Base-by-base conservation (phyloP, 805 yeast genomes). In the Ogataea dorogensis region DNA sequence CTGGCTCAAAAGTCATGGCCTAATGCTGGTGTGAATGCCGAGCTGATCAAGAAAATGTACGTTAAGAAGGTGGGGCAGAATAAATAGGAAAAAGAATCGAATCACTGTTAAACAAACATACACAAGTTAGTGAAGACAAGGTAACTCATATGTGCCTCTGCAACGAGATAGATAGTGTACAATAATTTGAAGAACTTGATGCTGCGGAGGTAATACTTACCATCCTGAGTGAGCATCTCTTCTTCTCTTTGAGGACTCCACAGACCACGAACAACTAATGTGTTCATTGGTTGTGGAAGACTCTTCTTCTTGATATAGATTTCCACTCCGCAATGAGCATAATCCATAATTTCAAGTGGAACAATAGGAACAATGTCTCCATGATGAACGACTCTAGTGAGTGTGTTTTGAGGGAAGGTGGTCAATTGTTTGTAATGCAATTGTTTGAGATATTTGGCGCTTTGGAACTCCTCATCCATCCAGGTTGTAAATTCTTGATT, bases 301-400 rank as follows among this genome's bases (percentile, higher is more conserved):
- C 26, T 12, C 24, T 15, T 57, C 44, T 68, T 67, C 12, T 56
- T 50, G 11, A 77, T 73, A 28, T 56, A 58, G 26, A 77, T 64
- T 43, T 77, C 76, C 28, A 67, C 62, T 1, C 86, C 86, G 3
- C 71, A 67, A 33, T 75, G 79, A 2, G 38, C 41, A 35, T 42
- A 59, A 1, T 52, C 50, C 33, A 63, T 45, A 17, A 62, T 63
- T 2, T 68, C 60, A 7, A 82, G 79, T 5, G 88, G 89, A 17
- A 80, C 57, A 39, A 59, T 50, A 0, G 86, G 82, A 15, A 83
- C 77, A 17, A 72, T 50, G 47, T 82, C 89, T 15, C 65, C 65
- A n/a, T 60, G 53, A 49, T 80, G 84, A 7, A 68, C 68, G 6
- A 81, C 75, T 51, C 88, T 65, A 24, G 73, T 65, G 42, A 64